Evolutionary conservation across 2,329 filamentous ascomycete species (phyloP), one percentile per base, ranked within the genome.

Genomic region (Colletotrichum orbiculare): DNA sequence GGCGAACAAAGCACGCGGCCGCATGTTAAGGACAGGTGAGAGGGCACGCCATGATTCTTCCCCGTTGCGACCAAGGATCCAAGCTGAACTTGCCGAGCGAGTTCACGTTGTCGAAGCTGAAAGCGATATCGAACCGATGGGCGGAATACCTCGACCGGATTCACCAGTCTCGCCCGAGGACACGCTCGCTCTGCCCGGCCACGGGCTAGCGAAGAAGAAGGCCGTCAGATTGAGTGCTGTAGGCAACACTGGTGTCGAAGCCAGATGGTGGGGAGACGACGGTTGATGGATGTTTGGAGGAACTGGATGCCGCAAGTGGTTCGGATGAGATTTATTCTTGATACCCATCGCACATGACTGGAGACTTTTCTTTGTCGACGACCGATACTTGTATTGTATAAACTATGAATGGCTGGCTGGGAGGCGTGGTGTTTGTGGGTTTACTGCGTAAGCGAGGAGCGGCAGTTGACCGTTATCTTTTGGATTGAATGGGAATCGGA

Each of bases 241-340:
- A 13, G 79, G 79, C 15, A 68, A 69, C 25, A 67, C 71, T 8
- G 69, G 70, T 34, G 71, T 71, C 6, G 73, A 75, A 8, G 70
- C 74, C 41, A 75, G 76, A 3, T 77, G 73, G 70, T 80, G 77
- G 79, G 79, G 77, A n/a, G 78, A 82, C 52, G 78, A 82, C n/a
- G 65, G 67, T 46, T 67, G 50, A 63, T 53, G 15, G 43, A 60
- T 34, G 12, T n/a, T 11, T 35, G 43, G 50, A 25, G 58, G 43
- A 42, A 55, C 43, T 33, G 50, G 41, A 48, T 41, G 17, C 43
- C 45, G 57, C 38, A 42, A 37, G 47, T 49, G 50, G 52, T 62
- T 62, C 50, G 39, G 46, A 56, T 52, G 47, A 25, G 25, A 66
- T 60, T 11, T 66, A 56, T 67, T 66, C 64, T 54, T 64, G 62